Evolutionary conservation across 768 basidiomycete species (phyloP).

Genomic region (Melanogaster broomeanus): DNA sequence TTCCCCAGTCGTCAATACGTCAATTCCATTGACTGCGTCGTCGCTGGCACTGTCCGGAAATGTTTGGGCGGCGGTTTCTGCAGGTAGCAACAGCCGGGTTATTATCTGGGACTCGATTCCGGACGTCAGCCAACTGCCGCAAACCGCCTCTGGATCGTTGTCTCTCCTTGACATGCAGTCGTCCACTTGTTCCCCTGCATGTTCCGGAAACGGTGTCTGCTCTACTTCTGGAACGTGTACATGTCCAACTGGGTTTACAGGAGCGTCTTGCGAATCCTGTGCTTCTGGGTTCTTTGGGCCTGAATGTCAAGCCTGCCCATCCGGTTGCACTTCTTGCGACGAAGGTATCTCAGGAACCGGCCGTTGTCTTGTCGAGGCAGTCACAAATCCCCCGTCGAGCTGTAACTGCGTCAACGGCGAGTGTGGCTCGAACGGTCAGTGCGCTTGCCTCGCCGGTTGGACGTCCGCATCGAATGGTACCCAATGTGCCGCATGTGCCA

Average conservation of each 20-base stretch:
- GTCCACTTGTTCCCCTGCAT: constrained; percentile 71
- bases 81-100: constrained; percentile 57
- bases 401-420: constrained; percentile 86
- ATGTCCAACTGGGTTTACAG: constrained; percentile 75
- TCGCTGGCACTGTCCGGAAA: constrained; percentile 72
- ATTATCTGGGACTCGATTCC: constrained; percentile 81
- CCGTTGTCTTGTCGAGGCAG: constrained; percentile 55
- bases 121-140: constrained; percentile 69
- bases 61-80: constrained; percentile 65
- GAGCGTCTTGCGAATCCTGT: constrained; percentile 80
- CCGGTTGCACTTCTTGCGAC: constrained; percentile 70
- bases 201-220: constrained; percentile 74
- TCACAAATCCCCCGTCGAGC: constrained; percentile 54
- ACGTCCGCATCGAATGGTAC: constrained; percentile 69
- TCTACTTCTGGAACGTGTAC: constrained; percentile 67
- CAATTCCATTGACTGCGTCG: constrained; percentile 51
- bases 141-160: constrained; percentile 47
- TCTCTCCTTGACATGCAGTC: constrained; percentile 73
- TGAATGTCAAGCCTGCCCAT: constrained; percentile 67
- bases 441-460: constrained; percentile 80
- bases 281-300: constrained; percentile 74
- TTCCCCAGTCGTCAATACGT: constrained; percentile 45
- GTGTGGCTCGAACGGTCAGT: constrained; percentile 69
- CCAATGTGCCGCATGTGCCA: constrained; percentile 70
- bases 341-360: constrained; percentile 81